phyloP scores from a whole-genome alignment of 441 rosid genomes.

The Erodium trifolium region DNA sequence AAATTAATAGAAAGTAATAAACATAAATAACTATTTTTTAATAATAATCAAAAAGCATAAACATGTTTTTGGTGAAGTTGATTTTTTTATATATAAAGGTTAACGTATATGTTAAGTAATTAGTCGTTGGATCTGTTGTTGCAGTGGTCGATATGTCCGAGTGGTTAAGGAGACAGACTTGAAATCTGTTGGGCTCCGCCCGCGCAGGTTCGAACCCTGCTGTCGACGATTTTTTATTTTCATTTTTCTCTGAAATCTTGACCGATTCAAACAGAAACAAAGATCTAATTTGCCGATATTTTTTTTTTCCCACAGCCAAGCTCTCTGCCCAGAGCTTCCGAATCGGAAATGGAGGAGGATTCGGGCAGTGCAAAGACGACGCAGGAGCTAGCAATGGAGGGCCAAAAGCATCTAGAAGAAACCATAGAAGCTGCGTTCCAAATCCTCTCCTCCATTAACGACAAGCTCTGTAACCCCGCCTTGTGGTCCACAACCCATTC shows the following conservation, averaged over 20 bases:
- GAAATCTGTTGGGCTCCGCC: slow-evolving; percentile 97
- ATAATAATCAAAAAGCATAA: no score
- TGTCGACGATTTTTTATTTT: slow-evolving; percentile 49
- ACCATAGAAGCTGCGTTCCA: slow-evolving; percentile 79
- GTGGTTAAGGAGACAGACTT: slow-evolving; percentile 99
- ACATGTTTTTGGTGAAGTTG: no score
- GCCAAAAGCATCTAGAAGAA: slow-evolving; percentile 80
- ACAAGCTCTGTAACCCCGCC: slow-evolving; percentile 32
- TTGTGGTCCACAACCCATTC: neutral
- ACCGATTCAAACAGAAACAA: no score
- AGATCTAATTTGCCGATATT: no score
- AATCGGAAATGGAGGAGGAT: neutral
- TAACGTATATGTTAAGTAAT: no score
- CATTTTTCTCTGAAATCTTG: no score
- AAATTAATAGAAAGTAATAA: no score
- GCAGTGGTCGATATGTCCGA: slow-evolving; percentile 81
- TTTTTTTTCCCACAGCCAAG: no score
- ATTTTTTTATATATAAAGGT: no score
- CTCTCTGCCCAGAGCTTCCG: no score
- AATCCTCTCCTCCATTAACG: slow-evolving; percentile 85
- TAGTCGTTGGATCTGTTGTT: no score
- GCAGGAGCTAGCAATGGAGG: slow-evolving; percentile 80
- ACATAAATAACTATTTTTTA: no score
- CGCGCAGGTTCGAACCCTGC: slow-evolving; percentile 99
- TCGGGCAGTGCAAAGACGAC: slow-evolving; percentile 36